Base-by-base conservation (phyloP, 1,284 basidiomycete genomes). In the Stygiomarasmius scandens region DNA sequence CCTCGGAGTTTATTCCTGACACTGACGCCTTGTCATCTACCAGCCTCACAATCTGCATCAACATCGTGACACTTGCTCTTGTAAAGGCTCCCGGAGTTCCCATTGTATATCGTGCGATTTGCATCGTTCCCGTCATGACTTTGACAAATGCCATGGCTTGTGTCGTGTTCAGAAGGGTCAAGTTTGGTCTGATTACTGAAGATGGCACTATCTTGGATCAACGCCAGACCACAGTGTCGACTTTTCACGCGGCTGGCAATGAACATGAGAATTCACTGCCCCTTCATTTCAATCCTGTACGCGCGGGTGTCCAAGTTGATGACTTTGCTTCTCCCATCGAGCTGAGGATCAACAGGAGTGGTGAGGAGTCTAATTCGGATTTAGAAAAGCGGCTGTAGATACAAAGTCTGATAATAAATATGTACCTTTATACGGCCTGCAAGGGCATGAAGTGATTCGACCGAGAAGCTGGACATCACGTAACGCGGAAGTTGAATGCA, bases 131-230 rank as follows among this genome's bases (percentile, higher is more conserved):
- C 10, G 24, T 27, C 14, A n/a, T 52, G 19, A 38, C 38, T 6
- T 2, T 43, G 12, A 43, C 14, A 9, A 52, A 43, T 44, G 51
- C 38, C 11, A 25, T 52, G 51, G 51, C 51, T 3, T 52, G 51
- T 27, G 12, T 52, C 19, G 51, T 52, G 6, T 52, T 25, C 51
- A 12, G 51, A 25, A 41, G 24, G 38, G 38, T 52, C 16, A 52
- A 44, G 19, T 44, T 52, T 16, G 38, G 51, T n/a, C 20, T 52
- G 20, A 52, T 43, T 14, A 25, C 19, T 12, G 36, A 22, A 3
- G 51, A 52, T 52, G 51, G 51, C 3, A 45, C 38, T 19, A 16
- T 41, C n/a, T 41, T 41, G 38, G 38, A 19, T 16, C 38, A 32
- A 6, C 38, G 16, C 16, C 38, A 41, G 11, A 12, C n/a, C n/a